phyloP scores from a whole-genome alignment of 257 asterid species.

The Solanum sparsipilum region DNA sequence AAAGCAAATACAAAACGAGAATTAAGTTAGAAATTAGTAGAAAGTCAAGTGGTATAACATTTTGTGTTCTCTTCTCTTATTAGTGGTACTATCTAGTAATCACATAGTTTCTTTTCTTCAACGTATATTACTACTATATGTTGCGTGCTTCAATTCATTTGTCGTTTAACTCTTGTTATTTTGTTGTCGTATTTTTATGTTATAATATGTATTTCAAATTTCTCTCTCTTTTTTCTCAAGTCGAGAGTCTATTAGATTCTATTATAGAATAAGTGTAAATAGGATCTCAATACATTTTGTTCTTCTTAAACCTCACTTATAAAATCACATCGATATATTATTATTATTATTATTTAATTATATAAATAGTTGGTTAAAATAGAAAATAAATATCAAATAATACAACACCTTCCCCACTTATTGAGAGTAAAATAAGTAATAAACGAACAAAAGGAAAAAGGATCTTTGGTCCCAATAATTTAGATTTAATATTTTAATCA shows the following conservation, averaged over 20 bases:
- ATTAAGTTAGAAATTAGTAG: background rate
- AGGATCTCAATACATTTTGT: background rate
- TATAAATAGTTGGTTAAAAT: too few species aligned
- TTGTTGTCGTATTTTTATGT: too few species aligned
- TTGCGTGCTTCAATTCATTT: background rate
- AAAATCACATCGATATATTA: background rate
- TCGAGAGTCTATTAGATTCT: background rate
- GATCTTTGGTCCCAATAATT: background rate
- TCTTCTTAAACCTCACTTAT: background rate
- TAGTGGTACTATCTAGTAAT: background rate
- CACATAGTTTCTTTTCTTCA: too few species aligned
- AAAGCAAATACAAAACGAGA: background rate
- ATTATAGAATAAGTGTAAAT: too few species aligned
- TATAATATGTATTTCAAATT: too few species aligned
- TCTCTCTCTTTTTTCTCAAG: too few species aligned
- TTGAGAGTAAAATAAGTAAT: background rate
- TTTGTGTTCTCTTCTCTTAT: background rate
- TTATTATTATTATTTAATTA: too few species aligned
- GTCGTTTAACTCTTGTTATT: background rate
- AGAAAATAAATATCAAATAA: background rate
- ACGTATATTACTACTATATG: background rate
- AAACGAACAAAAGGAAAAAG: background rate
- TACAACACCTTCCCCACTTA: background rate
- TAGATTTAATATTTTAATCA: background rate
- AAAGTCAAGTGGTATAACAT: too few species aligned